Evolutionary conservation across 345 rosid species (phyloP).

Genomic region (Hibiscus syriacus): DNA sequence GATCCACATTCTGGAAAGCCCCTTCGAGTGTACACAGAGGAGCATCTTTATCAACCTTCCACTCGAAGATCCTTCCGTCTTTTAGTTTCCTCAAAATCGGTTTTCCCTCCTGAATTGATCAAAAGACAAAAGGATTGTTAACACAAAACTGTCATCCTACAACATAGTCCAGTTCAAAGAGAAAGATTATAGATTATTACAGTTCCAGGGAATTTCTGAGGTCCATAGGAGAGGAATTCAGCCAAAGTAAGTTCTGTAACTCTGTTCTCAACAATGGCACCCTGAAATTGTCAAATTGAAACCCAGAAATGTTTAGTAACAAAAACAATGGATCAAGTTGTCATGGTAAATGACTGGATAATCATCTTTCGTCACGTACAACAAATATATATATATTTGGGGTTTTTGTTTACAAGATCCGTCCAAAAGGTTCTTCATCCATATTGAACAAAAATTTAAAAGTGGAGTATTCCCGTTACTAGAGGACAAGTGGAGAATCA

Average conservation of each 20-base stretch:
- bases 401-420: slow-evolving; percentile 10
- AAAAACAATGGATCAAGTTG: slow-evolving; percentile 42
- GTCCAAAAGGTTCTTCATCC: slow-evolving; percentile 10
- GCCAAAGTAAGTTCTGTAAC: slow-evolving; percentile 43
- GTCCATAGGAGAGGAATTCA: slow-evolving; percentile 50
- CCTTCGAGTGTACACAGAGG: slow-evolving; percentile 51
- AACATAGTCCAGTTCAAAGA: background rate
- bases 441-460: background rate
- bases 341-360: slow-evolving; percentile 68
- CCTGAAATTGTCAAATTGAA: slow-evolving; percentile 42
- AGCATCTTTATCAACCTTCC: slow-evolving; percentile 53
- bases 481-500: background rate
- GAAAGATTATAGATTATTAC: slow-evolving; percentile 4
- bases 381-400: slow-evolving; percentile 17
- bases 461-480: background rate
- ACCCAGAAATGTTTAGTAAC: too few relatives aligned
- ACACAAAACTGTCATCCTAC: background rate
- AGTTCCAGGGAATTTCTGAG: slow-evolving; percentile 30
- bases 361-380: slow-evolving; percentile 61
- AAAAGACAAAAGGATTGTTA: background rate
- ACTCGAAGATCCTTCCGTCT: slow-evolving; percentile 49
- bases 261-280: slow-evolving; percentile 42
- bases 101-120: slow-evolving; percentile 32
- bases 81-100: slow-evolving; percentile 42
- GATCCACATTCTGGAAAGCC: slow-evolving; percentile 37